phyloP scores from a whole-genome alignment of 805 yeast species.

The Wickerhamomyces sydowiorum region DNA sequence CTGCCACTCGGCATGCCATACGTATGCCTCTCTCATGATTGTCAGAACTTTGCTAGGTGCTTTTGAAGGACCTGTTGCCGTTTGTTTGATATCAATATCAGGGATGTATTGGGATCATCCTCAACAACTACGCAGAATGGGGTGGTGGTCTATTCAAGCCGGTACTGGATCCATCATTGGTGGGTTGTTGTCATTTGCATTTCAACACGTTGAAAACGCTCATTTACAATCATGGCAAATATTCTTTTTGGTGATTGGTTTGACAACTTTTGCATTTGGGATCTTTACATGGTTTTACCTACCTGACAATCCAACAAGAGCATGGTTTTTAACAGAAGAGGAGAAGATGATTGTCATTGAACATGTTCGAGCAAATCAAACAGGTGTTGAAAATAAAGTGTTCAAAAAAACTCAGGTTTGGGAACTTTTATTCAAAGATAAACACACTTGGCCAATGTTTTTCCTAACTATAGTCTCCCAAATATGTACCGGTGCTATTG shows the following conservation, averaged over 20 bases:
- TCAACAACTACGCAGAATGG: slow-evolving; percentile 48
- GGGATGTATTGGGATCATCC: slow-evolving; percentile 53
- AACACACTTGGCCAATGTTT: slow-evolving; percentile 40
- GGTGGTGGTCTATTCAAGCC: slow-evolving; percentile 48
- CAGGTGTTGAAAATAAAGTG: slow-evolving; percentile 40
- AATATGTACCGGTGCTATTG: slow-evolving; percentile 41
- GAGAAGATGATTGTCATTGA: slow-evolving; percentile 36
- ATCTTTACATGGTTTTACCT: slow-evolving; percentile 32
- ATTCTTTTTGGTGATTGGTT: slow-evolving; percentile 48
- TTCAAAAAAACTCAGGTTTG: slow-evolving; percentile 34
- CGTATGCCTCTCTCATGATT: slow-evolving; percentile 46
- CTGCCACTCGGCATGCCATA: slow-evolving; percentile 42
- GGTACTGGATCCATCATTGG: slow-evolving; percentile 43
- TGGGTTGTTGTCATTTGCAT: slow-evolving; percentile 41
- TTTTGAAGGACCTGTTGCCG: slow-evolving; percentile 49
- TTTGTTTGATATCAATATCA: slow-evolving; percentile 46
- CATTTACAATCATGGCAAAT: slow-evolving; percentile 49
- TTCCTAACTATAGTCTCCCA: slow-evolving; percentile 35
- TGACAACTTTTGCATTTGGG: slow-evolving; percentile 44
- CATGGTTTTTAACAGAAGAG: slow-evolving; percentile 25
- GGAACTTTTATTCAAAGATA: slow-evolving; percentile 37
- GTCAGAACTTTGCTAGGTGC: slow-evolving; percentile 45
- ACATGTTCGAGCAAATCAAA: slow-evolving; percentile 35
- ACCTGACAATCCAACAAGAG: slow-evolving; percentile 42
- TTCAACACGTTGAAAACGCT: slow-evolving; percentile 41